These are phyloP conservation scores for Tolypocladium cylindrosporum DNA, from an alignment of 2,329 filamentous ascomycete species.

Conservation along the genomic window DNA sequence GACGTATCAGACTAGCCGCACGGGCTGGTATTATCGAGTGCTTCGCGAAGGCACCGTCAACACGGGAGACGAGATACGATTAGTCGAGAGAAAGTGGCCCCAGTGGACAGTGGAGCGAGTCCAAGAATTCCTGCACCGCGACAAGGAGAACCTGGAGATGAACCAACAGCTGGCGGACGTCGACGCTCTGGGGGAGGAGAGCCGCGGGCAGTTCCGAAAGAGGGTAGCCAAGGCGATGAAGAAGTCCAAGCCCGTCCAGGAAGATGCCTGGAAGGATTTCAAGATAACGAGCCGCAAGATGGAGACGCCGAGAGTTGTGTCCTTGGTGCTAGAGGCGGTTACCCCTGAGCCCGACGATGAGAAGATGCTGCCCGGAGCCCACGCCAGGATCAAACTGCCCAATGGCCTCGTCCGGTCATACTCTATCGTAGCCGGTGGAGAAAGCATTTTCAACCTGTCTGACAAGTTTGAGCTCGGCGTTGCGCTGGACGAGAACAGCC, in stretches of 20 bases:
- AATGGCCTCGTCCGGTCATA: constrained; percentile 49
- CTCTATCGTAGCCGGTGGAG: constrained; percentile 38
- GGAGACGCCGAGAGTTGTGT: constrained; percentile 40
- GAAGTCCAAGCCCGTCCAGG: constrained; percentile 13
- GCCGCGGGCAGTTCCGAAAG: constrained; percentile 34
- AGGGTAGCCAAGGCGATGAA: constrained; percentile 38
- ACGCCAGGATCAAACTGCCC: constrained; percentile 46
- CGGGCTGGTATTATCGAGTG: constrained; percentile 58
- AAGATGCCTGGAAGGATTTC: constrained; percentile 33
- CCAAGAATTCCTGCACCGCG: constrained; percentile 52
- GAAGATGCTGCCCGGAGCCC: constrained; percentile 33
- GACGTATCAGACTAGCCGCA: constrained; percentile 46
- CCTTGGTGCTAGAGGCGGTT: constrained; percentile 40
- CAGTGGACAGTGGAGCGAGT: constrained; percentile 53
- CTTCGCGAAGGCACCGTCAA: constrained; percentile 42
- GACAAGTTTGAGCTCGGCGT: constrained; percentile 47
- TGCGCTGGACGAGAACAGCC: constrained; percentile 40
- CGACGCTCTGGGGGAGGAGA: constrained; percentile 38
- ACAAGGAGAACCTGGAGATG: constrained; percentile 38
- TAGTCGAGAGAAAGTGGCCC: constrained; percentile 45
- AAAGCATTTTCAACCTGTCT: constrained; percentile 17
- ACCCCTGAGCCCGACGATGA: constrained; percentile 21
- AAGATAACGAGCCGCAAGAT: constrained; percentile 36
- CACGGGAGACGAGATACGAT: constrained; percentile 44
- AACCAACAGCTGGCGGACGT: constrained; percentile 42